Percentiles rank a stretch among this genome's conserved stretches.
Conservation (phyloP, 2,329 filamentous ascomycete genomes). For the Lasiodiplodia hormozganensis region DNA sequence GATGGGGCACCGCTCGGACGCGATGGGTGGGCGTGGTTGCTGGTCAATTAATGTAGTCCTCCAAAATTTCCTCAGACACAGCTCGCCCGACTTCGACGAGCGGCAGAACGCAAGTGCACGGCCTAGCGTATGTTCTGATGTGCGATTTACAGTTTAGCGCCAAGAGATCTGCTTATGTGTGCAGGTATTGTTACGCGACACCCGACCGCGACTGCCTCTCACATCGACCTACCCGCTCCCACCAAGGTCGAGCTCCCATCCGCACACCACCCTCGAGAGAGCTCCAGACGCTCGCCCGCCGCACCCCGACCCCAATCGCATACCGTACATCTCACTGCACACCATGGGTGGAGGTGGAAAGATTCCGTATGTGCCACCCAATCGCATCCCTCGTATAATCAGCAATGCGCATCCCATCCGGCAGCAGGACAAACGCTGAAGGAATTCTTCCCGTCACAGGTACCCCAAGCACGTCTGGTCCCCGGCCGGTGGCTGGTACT, state of each 20-base stretch:
- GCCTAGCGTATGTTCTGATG: background rate
- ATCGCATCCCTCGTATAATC: conserved; percentile 33
- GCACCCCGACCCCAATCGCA: conserved; percentile 36
- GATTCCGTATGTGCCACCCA: conserved; percentile 62
- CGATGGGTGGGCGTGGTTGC: conserved; percentile 21
- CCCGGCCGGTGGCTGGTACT: conserved; percentile 96
- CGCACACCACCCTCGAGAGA: conserved; percentile 25
- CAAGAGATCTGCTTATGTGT: conserved; percentile 2
- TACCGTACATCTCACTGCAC: conserved; percentile 30
- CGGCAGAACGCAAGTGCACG: conserved; percentile 14
- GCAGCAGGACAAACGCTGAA: conserved; percentile 7
- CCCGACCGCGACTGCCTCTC: conserved; percentile 21
- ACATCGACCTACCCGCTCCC: conserved; percentile 8
- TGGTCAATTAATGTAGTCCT: conserved; percentile 27
- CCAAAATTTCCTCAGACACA: conserved; percentile 30
- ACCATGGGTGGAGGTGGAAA: conserved; percentile 66
- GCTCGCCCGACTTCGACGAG: conserved; percentile 27
- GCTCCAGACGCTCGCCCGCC: conserved; percentile 31
- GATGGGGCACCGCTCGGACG: conserved; percentile 24
- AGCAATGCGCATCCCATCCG: conserved; percentile 25
- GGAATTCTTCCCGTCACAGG: conserved; percentile 54
- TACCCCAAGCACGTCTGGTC: conserved; percentile 99
- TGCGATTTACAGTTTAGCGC: background rate
- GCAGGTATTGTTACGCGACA: conserved; percentile 32
- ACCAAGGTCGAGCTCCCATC: conserved; percentile 7